Conservation (phyloP, 192 early-diverging fungal genomes). For the Backusella morwellensis region DNA sequence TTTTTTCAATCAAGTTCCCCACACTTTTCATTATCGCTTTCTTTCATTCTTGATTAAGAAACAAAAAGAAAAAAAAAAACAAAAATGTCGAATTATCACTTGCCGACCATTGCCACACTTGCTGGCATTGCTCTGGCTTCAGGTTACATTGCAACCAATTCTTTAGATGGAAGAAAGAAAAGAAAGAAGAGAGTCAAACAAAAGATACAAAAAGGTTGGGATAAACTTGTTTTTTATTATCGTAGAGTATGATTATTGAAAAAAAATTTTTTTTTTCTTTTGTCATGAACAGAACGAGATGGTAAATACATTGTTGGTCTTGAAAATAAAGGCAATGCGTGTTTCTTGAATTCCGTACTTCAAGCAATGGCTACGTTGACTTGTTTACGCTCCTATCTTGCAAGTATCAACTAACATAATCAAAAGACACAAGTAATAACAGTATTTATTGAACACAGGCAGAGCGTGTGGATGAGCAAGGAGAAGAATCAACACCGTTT, state of each 20-base stretch:
- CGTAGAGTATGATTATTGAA: not conserved
- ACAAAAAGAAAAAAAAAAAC: not conserved
- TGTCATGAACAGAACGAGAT: slow-evolving; percentile 22
- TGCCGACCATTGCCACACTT: slow-evolving; percentile 31
- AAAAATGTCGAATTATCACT: slow-evolving; percentile 30
- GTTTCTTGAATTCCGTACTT: slow-evolving; percentile 88
- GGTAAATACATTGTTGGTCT: slow-evolving; percentile 59
- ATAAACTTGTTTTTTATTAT: not conserved
- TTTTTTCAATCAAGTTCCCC: not conserved
- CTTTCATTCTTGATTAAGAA: not conserved
- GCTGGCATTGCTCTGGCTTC: slow-evolving; percentile 34
- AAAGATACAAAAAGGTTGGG: slow-evolving; percentile 22
- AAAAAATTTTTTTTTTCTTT: not conserved
- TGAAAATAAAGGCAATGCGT: slow-evolving; percentile 88
- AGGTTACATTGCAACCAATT: slow-evolving; percentile 12
- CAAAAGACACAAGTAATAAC: no score
- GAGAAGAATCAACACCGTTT: slow-evolving; percentile 22
- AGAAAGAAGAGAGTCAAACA: slow-evolving; percentile 23
- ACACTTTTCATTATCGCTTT: not conserved
- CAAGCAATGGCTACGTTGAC: slow-evolving; percentile 41
- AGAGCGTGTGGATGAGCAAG: slow-evolving; percentile 38
- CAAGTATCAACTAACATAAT: not conserved
- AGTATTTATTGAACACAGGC: slow-evolving; percentile 13
- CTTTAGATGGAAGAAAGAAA: slow-evolving; percentile 13
- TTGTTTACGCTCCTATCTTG: slow-evolving; percentile 11